Evolutionary conservation across 2,329 filamentous ascomycete genomes (phyloP), one percentile per base, ranked within the genome.

Genomic region (Colletotrichum coccodes): DNA sequence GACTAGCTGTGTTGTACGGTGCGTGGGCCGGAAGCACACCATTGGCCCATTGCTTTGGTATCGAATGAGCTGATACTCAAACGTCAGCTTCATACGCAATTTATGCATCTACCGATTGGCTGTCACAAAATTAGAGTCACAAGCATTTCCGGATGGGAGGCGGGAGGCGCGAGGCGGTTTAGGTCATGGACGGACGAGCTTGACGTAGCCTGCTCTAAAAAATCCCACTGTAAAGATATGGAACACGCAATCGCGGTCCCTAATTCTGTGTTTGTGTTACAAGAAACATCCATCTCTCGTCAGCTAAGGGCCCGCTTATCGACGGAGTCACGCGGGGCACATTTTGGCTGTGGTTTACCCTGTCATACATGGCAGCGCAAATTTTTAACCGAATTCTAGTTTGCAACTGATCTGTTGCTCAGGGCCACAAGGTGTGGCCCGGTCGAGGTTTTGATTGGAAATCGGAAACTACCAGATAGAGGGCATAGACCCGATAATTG

Each of bases 171-270:
- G 44, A 47, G 11, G 44, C 21, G 44, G 44, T 23, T 8, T 14
- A 34, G 30, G 36, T 6, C 11, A 21, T 34, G 28, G 49, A 52
- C 18, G 18, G 21, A 34, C n/a, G n/a, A n/a, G n/a, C 30, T 28
- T 28, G 18, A n/a, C n/a, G 16, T 14, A n/a, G 18, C 30, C n/a
- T 30, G 23, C 30, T 14, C n/a, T 7, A 21, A 26, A 21, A 23
- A 21, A 23, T 23, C n/a, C 30, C 18, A 42, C 32, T 36, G 11
- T 28, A 44, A 44, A 12, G 36, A 18, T 9, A 34, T 30, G 36
- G 36, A 46, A 60, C 54, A 46, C 62, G 54, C 62, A 53, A 64
- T 44, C 34, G 16, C 46, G 23, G 36, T 60, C 47, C 62, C 36
- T 60, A 26, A 60, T 52, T 52, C 46, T 40, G 6, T 18, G 44